These are phyloP conservation scores for Leishmania martiniquensis DNA, from an alignment of 208 protist genomes.

Conservation along the genomic window DNA sequence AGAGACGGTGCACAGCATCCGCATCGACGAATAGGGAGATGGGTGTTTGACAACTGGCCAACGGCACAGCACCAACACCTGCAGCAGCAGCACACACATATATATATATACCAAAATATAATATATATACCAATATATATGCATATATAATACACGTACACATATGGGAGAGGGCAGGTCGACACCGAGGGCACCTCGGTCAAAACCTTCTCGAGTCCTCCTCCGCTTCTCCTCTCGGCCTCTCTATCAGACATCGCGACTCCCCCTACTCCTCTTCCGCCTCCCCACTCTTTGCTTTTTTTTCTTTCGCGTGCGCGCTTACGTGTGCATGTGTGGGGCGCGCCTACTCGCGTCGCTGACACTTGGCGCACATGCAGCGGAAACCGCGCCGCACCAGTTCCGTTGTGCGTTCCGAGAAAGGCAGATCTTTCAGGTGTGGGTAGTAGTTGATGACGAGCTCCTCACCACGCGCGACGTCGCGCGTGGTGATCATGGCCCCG, in stretches of 20 bases:
- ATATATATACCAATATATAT: not conserved
- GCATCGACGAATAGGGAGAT: not conserved
- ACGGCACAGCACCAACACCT: too few relatives aligned
- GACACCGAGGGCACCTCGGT: not conserved
- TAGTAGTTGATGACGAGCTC: constrained; percentile 84
- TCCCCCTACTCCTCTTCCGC: not conserved
- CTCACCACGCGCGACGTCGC: constrained; percentile 51
- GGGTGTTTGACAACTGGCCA: too few relatives aligned
- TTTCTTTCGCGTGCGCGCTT: too few relatives aligned
- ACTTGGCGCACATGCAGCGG: constrained; percentile 59
- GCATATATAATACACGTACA: not conserved
- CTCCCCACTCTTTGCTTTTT: not conserved
- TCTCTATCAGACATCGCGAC: not conserved
- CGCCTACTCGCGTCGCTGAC: constrained; percentile 30
- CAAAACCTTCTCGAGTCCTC: not conserved
- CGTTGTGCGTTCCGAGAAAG: constrained; percentile 48
- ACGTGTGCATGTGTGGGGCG: too few relatives aligned
- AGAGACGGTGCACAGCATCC: not conserved
- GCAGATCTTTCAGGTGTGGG: constrained; percentile 65
- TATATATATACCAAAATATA: not conserved
- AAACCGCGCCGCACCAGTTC: constrained; percentile 64
- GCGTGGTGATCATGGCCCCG: constrained; percentile 53
- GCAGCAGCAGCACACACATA: not conserved
- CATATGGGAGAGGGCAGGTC: not conserved
- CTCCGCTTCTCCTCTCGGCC: not conserved